These are phyloP conservation scores for Gyrodon lividus DNA, from an alignment of 768 basidiomycete genomes.

Conservation along the genomic window DNA sequence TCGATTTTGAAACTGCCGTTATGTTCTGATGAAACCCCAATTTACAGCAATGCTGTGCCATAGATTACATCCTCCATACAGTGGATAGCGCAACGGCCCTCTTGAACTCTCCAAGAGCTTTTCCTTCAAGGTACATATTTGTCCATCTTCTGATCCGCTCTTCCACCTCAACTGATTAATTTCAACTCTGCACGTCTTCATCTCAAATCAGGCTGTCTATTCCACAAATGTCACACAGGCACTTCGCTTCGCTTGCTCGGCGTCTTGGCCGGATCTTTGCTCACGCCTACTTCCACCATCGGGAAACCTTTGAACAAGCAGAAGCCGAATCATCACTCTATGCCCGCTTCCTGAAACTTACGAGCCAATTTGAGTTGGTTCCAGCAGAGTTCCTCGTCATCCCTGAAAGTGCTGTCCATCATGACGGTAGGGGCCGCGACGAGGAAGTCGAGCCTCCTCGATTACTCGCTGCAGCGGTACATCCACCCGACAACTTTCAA, in stretches of 20 bases:
- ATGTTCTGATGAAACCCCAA: constrained; percentile 16
- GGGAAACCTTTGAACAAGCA: constrained; percentile 85
- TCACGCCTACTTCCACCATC: constrained; percentile 94
- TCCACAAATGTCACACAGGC: constrained; percentile 75
- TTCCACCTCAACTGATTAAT: constrained; percentile 19
- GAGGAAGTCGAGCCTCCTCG: constrained; percentile 40
- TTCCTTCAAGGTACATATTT: constrained; percentile 76
- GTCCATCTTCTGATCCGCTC: constrained; percentile 15
- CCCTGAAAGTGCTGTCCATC: constrained; percentile 50
- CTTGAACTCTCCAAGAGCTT: constrained; percentile 86
- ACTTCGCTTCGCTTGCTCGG: constrained; percentile 86
- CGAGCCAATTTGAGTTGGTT: constrained; percentile 77
- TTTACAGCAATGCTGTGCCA: constrained; percentile 87
- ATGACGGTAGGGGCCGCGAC: constrained; percentile 25
- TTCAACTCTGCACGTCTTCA: neutral
- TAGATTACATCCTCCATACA: constrained; percentile 93
- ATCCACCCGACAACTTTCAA: constrained; percentile 23
- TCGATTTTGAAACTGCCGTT: neutral
- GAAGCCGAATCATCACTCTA: constrained; percentile 91
- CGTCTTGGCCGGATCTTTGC: constrained; percentile 94
- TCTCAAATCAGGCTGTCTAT: constrained; percentile 64
- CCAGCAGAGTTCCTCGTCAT: constrained; percentile 83
- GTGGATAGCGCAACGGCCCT: constrained; percentile 91
- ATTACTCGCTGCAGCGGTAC: constrained; percentile 40
- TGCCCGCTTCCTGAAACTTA: constrained; percentile 84